Conservation (phyloP, 331 rosid genomes). For the Quercus tomentella region DNA sequence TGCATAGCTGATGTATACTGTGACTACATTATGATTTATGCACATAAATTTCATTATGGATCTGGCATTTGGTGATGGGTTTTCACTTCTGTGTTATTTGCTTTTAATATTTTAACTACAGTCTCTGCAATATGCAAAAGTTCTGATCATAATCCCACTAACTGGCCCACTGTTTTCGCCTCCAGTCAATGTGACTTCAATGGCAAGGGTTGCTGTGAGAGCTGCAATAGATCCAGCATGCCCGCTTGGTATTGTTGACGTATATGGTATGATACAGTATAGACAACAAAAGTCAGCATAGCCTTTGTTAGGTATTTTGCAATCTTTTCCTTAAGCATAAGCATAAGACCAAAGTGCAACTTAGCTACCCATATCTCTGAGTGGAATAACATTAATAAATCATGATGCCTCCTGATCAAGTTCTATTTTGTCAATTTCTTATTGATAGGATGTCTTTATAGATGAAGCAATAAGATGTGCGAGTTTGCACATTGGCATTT, state of each 20-base stretch:
- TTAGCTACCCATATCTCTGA: not conserved
- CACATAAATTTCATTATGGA: not conserved
- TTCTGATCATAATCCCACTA: not conserved
- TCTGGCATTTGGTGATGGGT: not conserved
- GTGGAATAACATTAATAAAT: not conserved
- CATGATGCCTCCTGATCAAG: not conserved
- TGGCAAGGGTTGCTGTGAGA: constrained; percentile 4
- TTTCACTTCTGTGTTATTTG: not conserved
- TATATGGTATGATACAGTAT: not conserved
- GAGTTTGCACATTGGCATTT: not conserved
- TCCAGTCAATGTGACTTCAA: constrained; percentile 6
- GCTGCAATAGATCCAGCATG: constrained; percentile 4
- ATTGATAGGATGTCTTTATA: not conserved
- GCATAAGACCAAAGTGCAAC: not conserved
- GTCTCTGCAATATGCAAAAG: not conserved
- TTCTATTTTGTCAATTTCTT: not conserved
- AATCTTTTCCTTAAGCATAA: not conserved
- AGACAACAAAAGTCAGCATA: not conserved
- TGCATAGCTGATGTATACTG: not conserved
- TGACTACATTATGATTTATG: not conserved
- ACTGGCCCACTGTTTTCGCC: not conserved
- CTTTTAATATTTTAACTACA: not conserved
- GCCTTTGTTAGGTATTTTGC: not conserved
- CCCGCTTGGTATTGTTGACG: not conserved
- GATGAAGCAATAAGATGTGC: not conserved